Evolutionary conservation across 768 basidiomycete genomes (phyloP), one percentile per base, ranked within the genome.

Genomic region (Xerocomellus chrysenteron): DNA sequence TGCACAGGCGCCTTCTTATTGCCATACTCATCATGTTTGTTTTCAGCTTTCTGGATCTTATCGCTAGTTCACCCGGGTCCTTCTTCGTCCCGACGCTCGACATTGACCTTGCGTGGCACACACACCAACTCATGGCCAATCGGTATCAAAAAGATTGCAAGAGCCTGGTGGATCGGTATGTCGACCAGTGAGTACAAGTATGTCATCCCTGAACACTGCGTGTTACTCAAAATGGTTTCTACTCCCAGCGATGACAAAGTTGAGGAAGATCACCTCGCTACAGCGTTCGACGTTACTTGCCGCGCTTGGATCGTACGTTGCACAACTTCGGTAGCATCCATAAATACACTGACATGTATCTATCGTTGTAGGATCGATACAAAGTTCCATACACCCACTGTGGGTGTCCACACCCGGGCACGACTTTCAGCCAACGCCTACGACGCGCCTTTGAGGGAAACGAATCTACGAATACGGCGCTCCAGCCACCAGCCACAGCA

Each of bases 31-130:
- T 21, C 0, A 9, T 24, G 13, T 28, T 11, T 24, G 13, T 28
- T 11, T 35, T 2, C 11, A 55, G 76, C 7, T 86, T 86, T 66
- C 71, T 87, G 12, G 80, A 80, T 50, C 69, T 86, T 4, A 77
- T 85, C 67, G 66, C 77, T 5, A 73, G 75, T 14, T 75, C 77
- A 0, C 75, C 78, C 0, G 68, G 64, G 1, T 70, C 74, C 0
- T 78, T 81, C 64, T 76, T 79, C 33, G 82, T 84, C 2, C 82
- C 84, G 5, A 87, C 85, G 0, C 70, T 89, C 13, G 86, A 88
- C 55, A 86, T 89, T 45, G 87, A 88, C 59, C 76, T 90, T 39
- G 82, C 78, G 1, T 88, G 87, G 86, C 87, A 90, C 58, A 85
- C 86, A 0, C 86, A 88, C 57, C 86, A 87, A 59, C 74, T 88